Evolutionary conservation across 2,329 filamentous ascomycete genomes (phyloP).

Genomic region (Aphanoascus verrucosus): DNA sequence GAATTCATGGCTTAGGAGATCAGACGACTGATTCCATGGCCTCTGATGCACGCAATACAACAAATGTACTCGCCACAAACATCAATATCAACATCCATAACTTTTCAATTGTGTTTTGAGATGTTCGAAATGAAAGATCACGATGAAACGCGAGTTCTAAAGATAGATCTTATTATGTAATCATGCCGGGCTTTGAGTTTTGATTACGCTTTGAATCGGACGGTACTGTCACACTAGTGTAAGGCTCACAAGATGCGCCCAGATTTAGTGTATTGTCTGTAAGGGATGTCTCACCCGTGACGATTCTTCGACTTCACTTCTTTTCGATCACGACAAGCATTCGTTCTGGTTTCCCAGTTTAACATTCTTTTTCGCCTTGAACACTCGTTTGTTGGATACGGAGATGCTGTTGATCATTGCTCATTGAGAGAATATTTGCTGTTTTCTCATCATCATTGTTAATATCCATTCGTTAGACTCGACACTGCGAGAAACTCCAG

Average conservation of each 20-base stretch:
- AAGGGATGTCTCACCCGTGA: conserved; percentile 9
- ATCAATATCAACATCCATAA: not conserved
- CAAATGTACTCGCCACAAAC: too few species aligned
- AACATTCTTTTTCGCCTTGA: conserved; percentile 1
- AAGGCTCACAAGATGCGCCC: not conserved
- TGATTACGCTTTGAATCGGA: too few species aligned
- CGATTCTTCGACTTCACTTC: not conserved
- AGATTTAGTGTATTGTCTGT: conserved; percentile 3
- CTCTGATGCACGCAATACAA: too few species aligned
- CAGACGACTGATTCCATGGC: too few species aligned
- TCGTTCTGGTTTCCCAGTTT: not conserved
- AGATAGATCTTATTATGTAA: too few species aligned
- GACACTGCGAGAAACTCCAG: too few species aligned
- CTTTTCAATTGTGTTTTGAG: not conserved
- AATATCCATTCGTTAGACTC: not conserved
- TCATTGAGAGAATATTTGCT: not conserved
- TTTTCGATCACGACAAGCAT: not conserved
- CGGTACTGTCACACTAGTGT: not conserved
- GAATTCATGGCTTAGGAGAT: too few species aligned
- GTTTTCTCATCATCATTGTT: not conserved
- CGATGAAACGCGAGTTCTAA: too few species aligned
- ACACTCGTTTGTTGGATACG: conserved; percentile 3
- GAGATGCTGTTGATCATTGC: not conserved
- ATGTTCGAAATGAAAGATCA: not conserved
- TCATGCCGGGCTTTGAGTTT: too few species aligned